Conservation (phyloP, 139 green algal genomes). For the Protoeuglena noctilucae region DNA sequence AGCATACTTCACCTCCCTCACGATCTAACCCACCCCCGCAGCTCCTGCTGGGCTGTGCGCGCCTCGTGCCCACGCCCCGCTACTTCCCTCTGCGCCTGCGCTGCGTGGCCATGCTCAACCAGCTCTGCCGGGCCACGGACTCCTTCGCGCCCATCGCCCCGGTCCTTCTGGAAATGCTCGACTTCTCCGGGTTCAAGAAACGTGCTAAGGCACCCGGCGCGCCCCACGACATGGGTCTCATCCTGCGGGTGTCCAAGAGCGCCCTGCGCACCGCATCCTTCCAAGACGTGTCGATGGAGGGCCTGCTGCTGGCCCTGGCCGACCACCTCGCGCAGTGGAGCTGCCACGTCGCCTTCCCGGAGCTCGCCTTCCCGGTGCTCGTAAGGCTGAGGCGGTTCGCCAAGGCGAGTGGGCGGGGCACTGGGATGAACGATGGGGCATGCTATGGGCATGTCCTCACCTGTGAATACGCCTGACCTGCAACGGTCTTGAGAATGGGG, state of each 20-base stretch:
- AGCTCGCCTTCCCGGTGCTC: slow-evolving; percentile 55
- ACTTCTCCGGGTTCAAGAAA: slow-evolving; percentile 40
- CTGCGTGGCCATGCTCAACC: slow-evolving; percentile 33
- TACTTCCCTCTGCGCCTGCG: slow-evolving; percentile 81
- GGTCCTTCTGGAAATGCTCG: slow-evolving; percentile 63
- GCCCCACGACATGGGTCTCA: slow-evolving; percentile 27
- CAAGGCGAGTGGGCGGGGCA: no score
- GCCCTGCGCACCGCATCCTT: slow-evolving; percentile 27
- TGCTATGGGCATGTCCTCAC: slow-evolving; percentile 25
- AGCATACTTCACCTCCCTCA: no score
- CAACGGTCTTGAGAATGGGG: neutral
- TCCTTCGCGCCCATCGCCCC: slow-evolving; percentile 61
- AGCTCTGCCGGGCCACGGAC: neutral
- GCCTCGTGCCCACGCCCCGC: slow-evolving; percentile 68
- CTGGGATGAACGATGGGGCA: slow-evolving; percentile 56
- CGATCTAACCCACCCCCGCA: no score
- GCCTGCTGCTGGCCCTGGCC: slow-evolving; percentile 52
- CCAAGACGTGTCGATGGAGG: slow-evolving; percentile 62
- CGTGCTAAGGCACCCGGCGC: slow-evolving; percentile 17
- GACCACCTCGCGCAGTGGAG: slow-evolving; percentile 65
- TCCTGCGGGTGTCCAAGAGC: slow-evolving; percentile 36
- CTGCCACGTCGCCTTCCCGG: slow-evolving; percentile 64
- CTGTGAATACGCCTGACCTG: neutral
- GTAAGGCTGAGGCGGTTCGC: slow-evolving; percentile 54
- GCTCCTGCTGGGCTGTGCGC: slow-evolving; percentile 50